Base-by-base conservation (phyloP, 768 basidiomycete species). In the Floccularia luteovirens region DNA sequence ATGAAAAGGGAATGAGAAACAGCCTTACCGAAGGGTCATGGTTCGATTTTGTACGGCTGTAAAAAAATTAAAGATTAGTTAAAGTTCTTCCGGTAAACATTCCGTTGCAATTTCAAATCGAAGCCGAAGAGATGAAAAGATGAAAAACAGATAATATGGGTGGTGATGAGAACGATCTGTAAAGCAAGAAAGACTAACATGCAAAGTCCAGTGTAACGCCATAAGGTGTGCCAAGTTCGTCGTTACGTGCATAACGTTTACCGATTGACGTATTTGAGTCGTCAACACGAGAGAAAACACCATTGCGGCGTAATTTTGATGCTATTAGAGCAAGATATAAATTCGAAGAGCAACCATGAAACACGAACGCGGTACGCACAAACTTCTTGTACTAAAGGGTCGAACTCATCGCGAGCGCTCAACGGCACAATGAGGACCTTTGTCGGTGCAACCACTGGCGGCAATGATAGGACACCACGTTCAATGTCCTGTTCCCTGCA, bases 171-270 rank as follows among this genome's bases (percentile, higher is more conserved):
- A 30, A 39, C 23, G 19, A 21, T 24, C 11, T 17, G 7, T 3
- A 24, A 16, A 10, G 20, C 8, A 28, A 11, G 21, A 34, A 34
- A 34, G 37, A 68, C 68, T 55, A 60, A 70, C 70, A 72, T 38
- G 93, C 96, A 64, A 98, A 97, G 62, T 97, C 94, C 41, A 98
- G 72, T 1, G 96, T 99, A 43, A 94, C 73, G 36, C 94, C 96
- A 61, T 85, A 99, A 1, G 96, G 96, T 22, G 96, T 98, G 47
- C 96, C 96, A 32, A 99, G 75, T 64, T 98, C 96, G 63, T 99
- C 96, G 63, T 98, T 99, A 43, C 96, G 79, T 10, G 96, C 81
- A 63, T 98, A 98, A 11, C 94, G 90, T 66, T 89, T 93, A 30
- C 96, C 96, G 55, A 98, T 98, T 5, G 90, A 84, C 24, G 86